Percentiles rank a stretch among this genome's conserved stretches.
Evolutionary conservation across 179 eudicot species (phyloP).

Genomic region (Spergularia azorica): DNA sequence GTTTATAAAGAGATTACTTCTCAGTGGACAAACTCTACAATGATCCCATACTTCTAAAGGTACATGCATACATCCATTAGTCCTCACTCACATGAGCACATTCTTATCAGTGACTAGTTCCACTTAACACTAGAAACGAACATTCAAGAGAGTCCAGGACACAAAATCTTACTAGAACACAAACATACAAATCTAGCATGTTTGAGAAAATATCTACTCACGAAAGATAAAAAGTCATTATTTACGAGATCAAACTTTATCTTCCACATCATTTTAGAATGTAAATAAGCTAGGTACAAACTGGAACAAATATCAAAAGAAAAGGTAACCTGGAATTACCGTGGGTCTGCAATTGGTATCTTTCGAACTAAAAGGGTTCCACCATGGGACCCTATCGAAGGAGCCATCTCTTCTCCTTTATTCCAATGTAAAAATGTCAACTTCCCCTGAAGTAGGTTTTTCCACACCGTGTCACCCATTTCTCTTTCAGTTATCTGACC

Average conservation of each 20-base stretch:
- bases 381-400: conserved; percentile 58
- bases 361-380: conserved; percentile 86
- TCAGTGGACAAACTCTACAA: too few relatives aligned
- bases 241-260: not conserved
- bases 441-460: conserved; percentile 63
- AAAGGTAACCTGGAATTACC: conserved; percentile 38
- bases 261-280: not conserved
- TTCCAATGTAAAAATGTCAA: conserved; percentile 78
- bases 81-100: too few relatives aligned
- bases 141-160: not conserved
- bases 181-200: conserved; percentile 1
- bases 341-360: conserved; percentile 60
- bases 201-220: not conserved
- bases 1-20: too few relatives aligned
- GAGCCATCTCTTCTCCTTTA: conserved; percentile 85
- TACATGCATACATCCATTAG: too few relatives aligned
- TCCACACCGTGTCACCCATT: conserved; percentile 62
- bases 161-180: not conserved
- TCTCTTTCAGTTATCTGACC: conserved; percentile 53
- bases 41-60: too few relatives aligned
- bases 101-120: not conserved
- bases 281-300: not conserved
- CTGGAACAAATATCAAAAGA: not conserved
- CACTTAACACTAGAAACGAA: not conserved
- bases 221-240: conserved; percentile 3